Percentiles rank a stretch among this genome's conserved stretches.
Evolutionary conservation across 2,329 filamentous ascomycete species (phyloP).

Genomic region (Cryphonectria carpinicola): DNA sequence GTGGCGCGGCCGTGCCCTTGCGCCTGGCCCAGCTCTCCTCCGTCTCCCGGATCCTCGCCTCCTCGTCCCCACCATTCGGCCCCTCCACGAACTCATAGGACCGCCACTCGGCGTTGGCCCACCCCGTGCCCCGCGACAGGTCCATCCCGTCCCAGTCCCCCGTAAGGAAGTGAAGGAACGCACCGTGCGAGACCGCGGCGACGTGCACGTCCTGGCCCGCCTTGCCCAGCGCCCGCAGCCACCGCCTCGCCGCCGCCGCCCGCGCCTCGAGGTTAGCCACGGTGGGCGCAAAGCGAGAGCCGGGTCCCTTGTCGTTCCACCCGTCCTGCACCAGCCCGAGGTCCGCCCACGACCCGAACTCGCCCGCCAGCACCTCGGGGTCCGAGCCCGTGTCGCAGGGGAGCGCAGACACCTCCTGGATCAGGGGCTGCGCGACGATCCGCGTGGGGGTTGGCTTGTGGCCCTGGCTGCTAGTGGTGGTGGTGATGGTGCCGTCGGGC

Average conservation of each 20-base stretch:
- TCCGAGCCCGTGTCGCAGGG: slow-evolving; percentile 77
- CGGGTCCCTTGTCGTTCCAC: slow-evolving; percentile 71
- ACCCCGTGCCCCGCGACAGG: slow-evolving; percentile 49
- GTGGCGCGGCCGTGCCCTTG: slow-evolving; percentile 44
- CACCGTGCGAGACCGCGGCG: slow-evolving; percentile 79
- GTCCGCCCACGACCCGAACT: slow-evolving; percentile 69
- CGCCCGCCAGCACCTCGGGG: slow-evolving; percentile 55
- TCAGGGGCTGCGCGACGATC: slow-evolving; percentile 35
- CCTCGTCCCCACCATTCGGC: slow-evolving; percentile 50
- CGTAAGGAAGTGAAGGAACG: slow-evolving; percentile 82
- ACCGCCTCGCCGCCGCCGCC: slow-evolving; percentile 63
- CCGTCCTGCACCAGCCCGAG: slow-evolving; percentile 61
- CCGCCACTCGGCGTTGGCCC: slow-evolving; percentile 74
- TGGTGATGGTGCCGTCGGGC: slow-evolving; percentile 34
- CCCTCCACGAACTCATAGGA: slow-evolving; percentile 65
- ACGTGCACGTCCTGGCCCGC: slow-evolving; percentile 56
- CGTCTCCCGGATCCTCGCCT: slow-evolving; percentile 54
- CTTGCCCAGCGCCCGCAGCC: slow-evolving; percentile 55
- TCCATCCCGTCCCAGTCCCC: slow-evolving; percentile 73
- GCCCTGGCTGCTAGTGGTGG: slow-evolving; percentile 30
- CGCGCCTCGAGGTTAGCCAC: slow-evolving; percentile 60
- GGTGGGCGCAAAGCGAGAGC: slow-evolving; percentile 49
- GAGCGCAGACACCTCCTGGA: slow-evolving; percentile 74
- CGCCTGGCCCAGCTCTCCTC: slow-evolving; percentile 51
- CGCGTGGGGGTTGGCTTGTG: no score